Percentiles rank a stretch among this genome's conserved stretches.
These are phyloP conservation scores for Pestalotiopsis fici DNA, from an alignment of 2,329 filamentous ascomycete species.

Conservation along the genomic window DNA sequence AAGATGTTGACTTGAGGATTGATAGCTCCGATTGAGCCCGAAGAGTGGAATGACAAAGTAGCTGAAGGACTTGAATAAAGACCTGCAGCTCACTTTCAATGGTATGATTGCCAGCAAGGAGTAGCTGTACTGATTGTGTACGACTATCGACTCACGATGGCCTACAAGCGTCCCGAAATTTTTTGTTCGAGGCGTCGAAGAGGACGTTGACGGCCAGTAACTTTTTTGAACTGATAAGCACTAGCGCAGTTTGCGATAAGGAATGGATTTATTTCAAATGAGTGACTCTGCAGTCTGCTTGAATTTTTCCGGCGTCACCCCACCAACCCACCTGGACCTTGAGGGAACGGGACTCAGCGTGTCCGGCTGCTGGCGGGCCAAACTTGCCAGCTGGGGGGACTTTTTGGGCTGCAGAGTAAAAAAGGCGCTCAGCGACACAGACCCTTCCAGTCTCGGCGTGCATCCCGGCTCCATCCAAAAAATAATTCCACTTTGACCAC, in stretches of 20 bases:
- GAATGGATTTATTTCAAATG: background rate
- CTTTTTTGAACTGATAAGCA: slow-evolving; percentile 5
- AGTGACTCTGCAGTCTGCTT: background rate
- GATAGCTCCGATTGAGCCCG: background rate
- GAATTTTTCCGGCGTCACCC: background rate
- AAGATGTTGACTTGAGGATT: background rate
- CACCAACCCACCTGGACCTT: background rate
- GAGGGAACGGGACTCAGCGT: background rate
- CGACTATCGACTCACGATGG: background rate
- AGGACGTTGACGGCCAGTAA: background rate
- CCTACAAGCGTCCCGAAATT: background rate
- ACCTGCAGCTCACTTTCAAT: background rate
- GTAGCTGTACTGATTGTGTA: background rate
- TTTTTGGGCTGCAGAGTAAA: no score
- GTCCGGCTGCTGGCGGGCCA: background rate
- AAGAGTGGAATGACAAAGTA: background rate
- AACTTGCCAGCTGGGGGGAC: background rate
- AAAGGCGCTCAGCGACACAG: no score
- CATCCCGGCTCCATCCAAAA: no score
- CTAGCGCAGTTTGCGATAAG: background rate
- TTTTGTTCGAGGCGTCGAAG: slow-evolving; percentile 3
- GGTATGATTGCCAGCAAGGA: background rate
- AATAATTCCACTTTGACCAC: no score
- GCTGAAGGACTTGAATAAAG: background rate
- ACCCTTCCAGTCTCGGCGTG: no score